Evolutionary conservation across 1,284 basidiomycete genomes (phyloP), one percentile per base, ranked within the genome.

Genomic region (Malassezia psittaci): DNA sequence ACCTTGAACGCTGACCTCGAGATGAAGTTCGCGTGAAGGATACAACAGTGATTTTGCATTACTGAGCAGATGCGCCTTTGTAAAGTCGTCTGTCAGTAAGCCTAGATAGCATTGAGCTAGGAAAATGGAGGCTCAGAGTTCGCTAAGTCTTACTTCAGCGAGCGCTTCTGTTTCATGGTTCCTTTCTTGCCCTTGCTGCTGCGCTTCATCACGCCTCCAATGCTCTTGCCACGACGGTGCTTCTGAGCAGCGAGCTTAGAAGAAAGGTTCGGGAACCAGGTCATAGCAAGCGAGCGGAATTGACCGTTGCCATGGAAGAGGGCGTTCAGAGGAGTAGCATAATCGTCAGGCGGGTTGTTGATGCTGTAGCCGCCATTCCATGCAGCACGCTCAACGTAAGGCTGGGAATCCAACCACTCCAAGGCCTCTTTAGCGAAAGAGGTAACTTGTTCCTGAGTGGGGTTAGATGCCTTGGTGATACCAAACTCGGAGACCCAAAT

Each of bases 401-500:
- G 52, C 36, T 53, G 50, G 13, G 37, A 15, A 13, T 51, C 40
- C 57, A 72, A 60, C 60, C 63, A 73, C n/a, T 56, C 10, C 6
- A 65, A 59, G 15, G 65, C 64, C 6, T 59, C 37, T 7, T 51
- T 29, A 45, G 64, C 57, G 61, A 71, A 73, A 32, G 56, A 10
- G 39, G 54, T 61, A 39, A 72, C 62, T 10, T 72, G 44, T 15
- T 40, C 19, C 43, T 65, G 57, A 2, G 45, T 46, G 0, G 64
- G 62, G 37, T 60, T 52, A 15, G 59, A 61, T 2, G 55, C 56
- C 16, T 51, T 35, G 5, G 69, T 73, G 41, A 67, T 43, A 49
- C 71, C 72, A 54, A 63, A 69, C 62, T 74, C 72, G n/a, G 69
- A 69, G 16, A 74, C 18, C 72, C 72, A 74, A 43, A 74, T 59